Evolutionary conservation across 768 basidiomycete species (phyloP).

Genomic region (Fibroporia radiculosa): DNA sequence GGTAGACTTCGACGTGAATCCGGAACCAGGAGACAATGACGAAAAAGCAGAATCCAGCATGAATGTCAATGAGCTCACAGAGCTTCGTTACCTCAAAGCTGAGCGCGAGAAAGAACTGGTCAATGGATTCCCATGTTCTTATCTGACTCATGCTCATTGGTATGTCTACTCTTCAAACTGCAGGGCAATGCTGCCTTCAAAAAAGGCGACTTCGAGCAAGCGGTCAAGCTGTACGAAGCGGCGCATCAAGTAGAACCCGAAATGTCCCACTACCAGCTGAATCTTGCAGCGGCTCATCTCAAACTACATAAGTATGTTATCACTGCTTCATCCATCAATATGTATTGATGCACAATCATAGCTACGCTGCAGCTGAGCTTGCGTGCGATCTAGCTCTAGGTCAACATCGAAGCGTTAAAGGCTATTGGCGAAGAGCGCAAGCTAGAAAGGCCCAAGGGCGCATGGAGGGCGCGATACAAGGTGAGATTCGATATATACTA

Average conservation of each 20-base stretch:
- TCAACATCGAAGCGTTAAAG: constrained; percentile 64
- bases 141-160: background rate
- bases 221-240: constrained; percentile 49
- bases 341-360: constrained; percentile 20
- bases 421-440: constrained; percentile 62
- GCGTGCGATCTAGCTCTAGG: constrained; percentile 59
- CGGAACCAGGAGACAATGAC: too few species aligned
- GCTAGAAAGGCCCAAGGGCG: too few species aligned
- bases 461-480: too few species aligned
- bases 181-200: constrained; percentile 69
- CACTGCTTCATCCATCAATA: constrained; percentile 4
- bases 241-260: constrained; percentile 64
- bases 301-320: constrained; percentile 56
- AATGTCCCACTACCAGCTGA: constrained; percentile 68
- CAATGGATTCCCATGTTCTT: constrained; percentile 9
- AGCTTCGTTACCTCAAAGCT: constrained; percentile 62
- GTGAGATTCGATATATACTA: too few species aligned
- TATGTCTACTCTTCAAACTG: background rate
- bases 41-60: too few species aligned
- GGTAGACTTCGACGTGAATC: too few species aligned
- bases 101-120: constrained; percentile 69
- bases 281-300: constrained; percentile 66
- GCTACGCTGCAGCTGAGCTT: constrained; percentile 66
- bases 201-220: constrained; percentile 46
- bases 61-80: constrained; percentile 70